Base-by-base conservation (phyloP, 768 basidiomycete species). In the Russula abietina region DNA sequence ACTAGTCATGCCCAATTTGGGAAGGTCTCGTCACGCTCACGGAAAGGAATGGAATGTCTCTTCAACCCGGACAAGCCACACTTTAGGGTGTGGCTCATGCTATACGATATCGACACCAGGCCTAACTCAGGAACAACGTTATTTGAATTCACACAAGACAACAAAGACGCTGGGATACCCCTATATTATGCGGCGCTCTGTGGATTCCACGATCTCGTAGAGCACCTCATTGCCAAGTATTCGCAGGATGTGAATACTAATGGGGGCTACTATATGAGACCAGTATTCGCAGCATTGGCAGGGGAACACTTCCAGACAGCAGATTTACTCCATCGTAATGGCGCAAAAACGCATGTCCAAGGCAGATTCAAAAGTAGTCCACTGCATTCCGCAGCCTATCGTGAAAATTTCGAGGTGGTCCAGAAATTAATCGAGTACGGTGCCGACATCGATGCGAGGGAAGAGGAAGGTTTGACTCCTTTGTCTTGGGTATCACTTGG, bases 131-230 rank as follows among this genome's bases (percentile, higher is more conserved):
- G 32, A 4, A 1, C 2, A 9, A 6, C 24, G 1, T 54, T 38
- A 26, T 17, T 0, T 22, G 0, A 7, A 5, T 54, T 38, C 36
- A 11, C 52, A 16, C 4, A 1, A 0, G 0, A 11, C 1, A 3
- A 12, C 7, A 19, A 26, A 5, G 11, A 41, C 2, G 1, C 6
- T 0, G n/a, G 22, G 9, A 3, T 46, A 9, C 48, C 38, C 9
- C 8, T 59, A 17, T 59, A 59, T 16, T 51, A 50, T 8, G 57
- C 49, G 1, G 48, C 57, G 2, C 49, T 59, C 8, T 51, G 39
- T 19, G 57, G 48, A n/a, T 51, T 33, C 33, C 16, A 26, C 4
- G 16, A 36, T 5, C 33, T 58, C 11, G 24, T 36, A n/a, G 22
- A 38, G 14, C 16, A 48, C 11, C 24, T 58, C n/a, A 30, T 49